phyloP scores from a whole-genome alignment of 768 basidiomycete genomes.

The Suillus discolor region DNA sequence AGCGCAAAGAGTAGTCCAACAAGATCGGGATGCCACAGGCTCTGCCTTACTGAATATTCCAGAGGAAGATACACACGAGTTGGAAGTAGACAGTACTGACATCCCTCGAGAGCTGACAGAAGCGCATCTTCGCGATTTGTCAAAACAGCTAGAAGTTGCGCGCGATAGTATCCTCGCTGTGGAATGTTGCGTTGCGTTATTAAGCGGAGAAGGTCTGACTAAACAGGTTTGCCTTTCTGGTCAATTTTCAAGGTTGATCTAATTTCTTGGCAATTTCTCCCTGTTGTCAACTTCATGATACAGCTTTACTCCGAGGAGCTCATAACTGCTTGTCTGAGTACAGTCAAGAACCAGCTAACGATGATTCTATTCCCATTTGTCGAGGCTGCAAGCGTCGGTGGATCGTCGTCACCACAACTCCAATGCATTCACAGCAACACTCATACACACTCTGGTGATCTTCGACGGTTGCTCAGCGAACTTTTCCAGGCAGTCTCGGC shows the following conservation, averaged over 20 bases:
- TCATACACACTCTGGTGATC: conserved; percentile 33
- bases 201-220: conserved; percentile 77
- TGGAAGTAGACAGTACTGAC: conserved; percentile 12
- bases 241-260: background rate
- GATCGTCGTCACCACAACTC: conserved; percentile 50
- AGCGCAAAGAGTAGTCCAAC: conserved; percentile 15
- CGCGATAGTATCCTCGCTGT: conserved; percentile 80
- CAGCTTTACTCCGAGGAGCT: conserved; percentile 95
- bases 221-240: conserved; percentile 67
- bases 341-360: conserved; percentile 80
- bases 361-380: conserved; percentile 86
- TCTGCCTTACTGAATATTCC: conserved; percentile 1
- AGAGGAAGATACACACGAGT: conserved; percentile 4
- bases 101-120: conserved; percentile 40
- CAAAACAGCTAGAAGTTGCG: conserved; percentile 57
- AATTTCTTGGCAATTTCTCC: background rate
- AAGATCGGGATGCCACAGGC: background rate
- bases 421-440: conserved; percentile 51
- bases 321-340: conserved; percentile 73
- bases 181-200: conserved; percentile 77
- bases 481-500: conserved; percentile 74
- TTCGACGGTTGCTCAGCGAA: conserved; percentile 59
- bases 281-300: background rate
- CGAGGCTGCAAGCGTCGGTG: conserved; percentile 56
- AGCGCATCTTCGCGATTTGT: conserved; percentile 52